Evolutionary conservation across 768 basidiomycete genomes (phyloP), one percentile per base, ranked within the genome.

Genomic region (Chalciporus sphaerocephalus): DNA sequence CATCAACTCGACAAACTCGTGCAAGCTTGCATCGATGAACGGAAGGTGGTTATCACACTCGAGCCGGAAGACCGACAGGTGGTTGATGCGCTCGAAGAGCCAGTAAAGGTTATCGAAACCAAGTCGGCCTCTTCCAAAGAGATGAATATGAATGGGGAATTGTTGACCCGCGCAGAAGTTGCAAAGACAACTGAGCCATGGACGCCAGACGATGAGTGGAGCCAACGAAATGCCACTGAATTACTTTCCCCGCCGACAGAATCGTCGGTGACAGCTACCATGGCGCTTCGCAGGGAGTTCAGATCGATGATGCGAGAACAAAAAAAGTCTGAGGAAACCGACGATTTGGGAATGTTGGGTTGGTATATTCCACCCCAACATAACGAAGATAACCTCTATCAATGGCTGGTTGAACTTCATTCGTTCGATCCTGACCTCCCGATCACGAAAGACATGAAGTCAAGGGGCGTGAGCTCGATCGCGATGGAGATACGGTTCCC

Each of bases 401-500:
- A 82, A 55, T 86, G 83, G 83, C 75, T 86, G 46, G 74, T 87
- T 10, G 85, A 87, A 61, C 63, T 86, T 66, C 83, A 85, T 61
- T 83, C 81, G 16, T 81, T 87, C 52, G 83, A 87, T 46, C 65
- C 70, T 12, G 65, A 64, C 2, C 63, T 87, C 9, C 83, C 84
- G 0, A 70, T 86, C 44, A 76, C 79, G 5, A 70, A 76, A 55
- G 84, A 87, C 54, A 57, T 87, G 72, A 71, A 70, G 50, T 56
- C 55, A 8, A 70, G 82, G 55, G 69, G 72, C 35, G 56, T 89
- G 40, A 76, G 78, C 42, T 86, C 84, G 1, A 62, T 90, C 36
- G 75, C 87, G 15, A 80, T 90, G 54, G 86, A 87, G 57, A 80
- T 87, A 42, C 68, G 83, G 25, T 89, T 85, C 57, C 82, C 81